Evolutionary conservation across 1,139 yeast genomes (phyloP).

Genomic region (Blastobotrys indianensis): DNA sequence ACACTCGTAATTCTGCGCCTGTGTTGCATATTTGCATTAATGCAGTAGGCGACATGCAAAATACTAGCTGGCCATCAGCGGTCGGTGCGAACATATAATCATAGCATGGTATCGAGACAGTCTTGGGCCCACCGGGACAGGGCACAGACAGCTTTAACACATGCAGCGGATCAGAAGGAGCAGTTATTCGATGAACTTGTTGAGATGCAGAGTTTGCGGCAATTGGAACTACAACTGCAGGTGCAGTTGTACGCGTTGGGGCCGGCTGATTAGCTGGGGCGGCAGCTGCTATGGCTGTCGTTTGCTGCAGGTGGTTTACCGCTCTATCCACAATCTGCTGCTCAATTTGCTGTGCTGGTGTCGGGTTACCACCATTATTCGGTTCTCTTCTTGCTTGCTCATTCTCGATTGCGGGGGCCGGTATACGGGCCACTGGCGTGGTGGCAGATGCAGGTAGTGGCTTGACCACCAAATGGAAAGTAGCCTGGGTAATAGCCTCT

Average conservation of each 20-base stretch:
- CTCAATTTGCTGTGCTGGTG: no score
- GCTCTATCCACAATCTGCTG: no score
- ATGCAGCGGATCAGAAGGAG: slow-evolving; percentile 10
- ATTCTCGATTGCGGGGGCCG: not conserved
- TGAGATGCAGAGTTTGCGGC: slow-evolving; percentile 7
- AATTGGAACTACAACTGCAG: not conserved
- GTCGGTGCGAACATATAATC: slow-evolving; percentile 14
- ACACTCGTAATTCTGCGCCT: slow-evolving; percentile 8
- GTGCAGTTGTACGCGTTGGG: not conserved
- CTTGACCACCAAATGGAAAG: slow-evolving; percentile 9
- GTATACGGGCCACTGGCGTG: not conserved
- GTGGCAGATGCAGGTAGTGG: not conserved
- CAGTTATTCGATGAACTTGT: slow-evolving; percentile 3
- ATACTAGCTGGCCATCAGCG: slow-evolving; percentile 8
- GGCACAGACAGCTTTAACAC: slow-evolving; percentile 8
- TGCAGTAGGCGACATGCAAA: slow-evolving; percentile 15
- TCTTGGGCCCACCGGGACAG: slow-evolving; percentile 7
- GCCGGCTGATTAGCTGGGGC: not conserved
- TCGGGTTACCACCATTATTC: no score
- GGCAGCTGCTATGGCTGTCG: not conserved
- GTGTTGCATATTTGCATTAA: slow-evolving; percentile 3
- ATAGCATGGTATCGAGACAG: slow-evolving; percentile 13
- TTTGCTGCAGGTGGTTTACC: not conserved
- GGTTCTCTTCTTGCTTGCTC: no score
- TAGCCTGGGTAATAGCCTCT: not conserved